Conservation (phyloP, 2,329 filamentous ascomycete genomes). For the Exophiala spinifera region DNA sequence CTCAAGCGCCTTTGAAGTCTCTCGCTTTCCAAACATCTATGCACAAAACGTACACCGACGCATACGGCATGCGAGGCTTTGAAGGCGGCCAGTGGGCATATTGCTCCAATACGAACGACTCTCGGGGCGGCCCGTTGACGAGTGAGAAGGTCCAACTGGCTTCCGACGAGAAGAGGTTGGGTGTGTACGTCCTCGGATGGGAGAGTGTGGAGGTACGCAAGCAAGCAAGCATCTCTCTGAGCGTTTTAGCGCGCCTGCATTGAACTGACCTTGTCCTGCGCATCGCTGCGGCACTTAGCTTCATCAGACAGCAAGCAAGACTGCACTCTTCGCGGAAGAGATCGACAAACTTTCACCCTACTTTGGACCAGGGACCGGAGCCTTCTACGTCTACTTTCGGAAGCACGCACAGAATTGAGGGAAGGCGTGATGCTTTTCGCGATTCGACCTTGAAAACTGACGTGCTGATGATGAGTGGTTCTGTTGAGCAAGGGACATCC, state of each 20-base stretch:
- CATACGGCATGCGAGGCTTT: conserved; percentile 5
- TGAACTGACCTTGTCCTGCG: background rate
- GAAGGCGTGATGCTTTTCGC: too few species aligned
- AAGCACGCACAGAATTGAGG: background rate
- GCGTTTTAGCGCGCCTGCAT: background rate
- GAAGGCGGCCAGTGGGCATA: conserved; percentile 10
- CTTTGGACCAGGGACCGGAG: conserved; percentile 12
- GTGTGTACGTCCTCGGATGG: conserved; percentile 12
- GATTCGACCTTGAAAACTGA: too few species aligned
- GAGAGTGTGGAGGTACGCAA: conserved; percentile 11
- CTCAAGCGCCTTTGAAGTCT: background rate
- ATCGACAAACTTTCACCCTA: conserved; percentile 13
- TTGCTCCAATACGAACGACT: conserved; percentile 8
- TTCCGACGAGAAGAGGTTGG: background rate
- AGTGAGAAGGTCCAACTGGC: background rate
- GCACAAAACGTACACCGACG: conserved; percentile 16
- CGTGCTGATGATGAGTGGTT: too few species aligned
- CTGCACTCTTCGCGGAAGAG: conserved; percentile 10
- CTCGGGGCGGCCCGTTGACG: background rate
- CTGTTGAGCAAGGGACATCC: too few species aligned
- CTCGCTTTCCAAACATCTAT: conserved; percentile 4
- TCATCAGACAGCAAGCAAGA: conserved; percentile 6
- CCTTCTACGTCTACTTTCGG: conserved; percentile 12
- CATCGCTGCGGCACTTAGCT: background rate
- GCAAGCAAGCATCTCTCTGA: background rate